Base-by-base conservation (phyloP, 257 asterid genomes). In the Ocimum tenuiflorum region DNA sequence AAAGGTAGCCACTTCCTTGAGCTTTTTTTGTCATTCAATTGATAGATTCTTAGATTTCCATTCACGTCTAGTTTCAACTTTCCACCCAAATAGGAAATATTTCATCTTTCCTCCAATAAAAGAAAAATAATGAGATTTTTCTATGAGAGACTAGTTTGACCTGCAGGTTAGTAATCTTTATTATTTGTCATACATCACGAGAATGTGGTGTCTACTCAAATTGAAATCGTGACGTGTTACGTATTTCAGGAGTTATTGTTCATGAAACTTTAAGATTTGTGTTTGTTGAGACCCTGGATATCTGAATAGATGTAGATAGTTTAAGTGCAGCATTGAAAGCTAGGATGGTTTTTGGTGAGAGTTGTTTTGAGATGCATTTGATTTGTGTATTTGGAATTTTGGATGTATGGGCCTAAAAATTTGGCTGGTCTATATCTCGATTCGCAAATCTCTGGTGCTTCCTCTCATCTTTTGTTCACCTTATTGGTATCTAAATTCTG, bases 1-100 rank as follows among this genome's bases (percentile, higher is more conserved):
- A 31, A 82, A 82, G 87, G 87, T 81, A 11, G 15, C 15, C 13
- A 18, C 17, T 9, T 57, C 56, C 23, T 52, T 42, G 17, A 45
- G 35, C 31, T 54, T 51, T 54, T 51, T 11, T 55, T 20, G 17
- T 23, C 55, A 36, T 54, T 42, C 45, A 43, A 15, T 23, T 49
- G 15, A 24, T 17, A 48, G 29, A 48, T 7, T 18, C 17, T 71
- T 1, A 18, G 19, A 20, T 45, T 45, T 33, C 60, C 50, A 8
- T 65, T 17, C 54, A 35, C 56, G 12, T 71, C 10, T 14, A 17
- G 3, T 29, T 54, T 27, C 12, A 6, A 27, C 60, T 13, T 54
- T 54, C 60, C 27, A 27, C 24, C 45, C 60, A 72, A 42, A 27
- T 58, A 20, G 50, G 27, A 24, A 51, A 38, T 23, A 11, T 29